These are phyloP conservation scores for Xylaria nigripes DNA, from an alignment of 495 filamentous ascomycete genomes.

Conservation along the genomic window DNA sequence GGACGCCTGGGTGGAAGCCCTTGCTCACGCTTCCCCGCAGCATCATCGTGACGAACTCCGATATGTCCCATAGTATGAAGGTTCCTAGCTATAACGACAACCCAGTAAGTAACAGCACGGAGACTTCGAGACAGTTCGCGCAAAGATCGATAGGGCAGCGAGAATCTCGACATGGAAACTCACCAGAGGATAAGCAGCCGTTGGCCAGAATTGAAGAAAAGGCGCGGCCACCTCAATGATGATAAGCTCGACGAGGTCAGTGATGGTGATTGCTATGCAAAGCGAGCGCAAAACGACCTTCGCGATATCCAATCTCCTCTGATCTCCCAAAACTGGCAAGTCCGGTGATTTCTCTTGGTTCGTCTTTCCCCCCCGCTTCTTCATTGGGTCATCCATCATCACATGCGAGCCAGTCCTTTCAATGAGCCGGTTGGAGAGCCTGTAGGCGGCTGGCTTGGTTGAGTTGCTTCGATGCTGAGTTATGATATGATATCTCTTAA, in stretches of 20 bases:
- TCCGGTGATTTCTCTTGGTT: background rate
- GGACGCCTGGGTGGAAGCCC: constrained; percentile 4
- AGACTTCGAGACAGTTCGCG: no score
- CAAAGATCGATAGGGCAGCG: no score
- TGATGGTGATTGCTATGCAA: background rate
- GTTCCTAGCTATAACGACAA: background rate
- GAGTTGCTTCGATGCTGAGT: no score
- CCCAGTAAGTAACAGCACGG: background rate
- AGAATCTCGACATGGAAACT: background rate
- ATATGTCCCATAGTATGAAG: constrained; percentile 4
- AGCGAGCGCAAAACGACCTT: constrained; percentile 7
- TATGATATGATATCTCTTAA: no score
- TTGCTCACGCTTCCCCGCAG: background rate
- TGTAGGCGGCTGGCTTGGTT: no score
- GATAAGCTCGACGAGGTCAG: background rate
- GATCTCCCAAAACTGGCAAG: background rate
- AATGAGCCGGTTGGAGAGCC: no score
- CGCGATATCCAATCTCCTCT: constrained; percentile 6
- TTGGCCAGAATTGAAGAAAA: background rate
- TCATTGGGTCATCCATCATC: background rate
- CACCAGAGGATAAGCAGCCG: constrained; percentile 1
- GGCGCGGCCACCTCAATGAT: background rate
- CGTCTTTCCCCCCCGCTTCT: background rate
- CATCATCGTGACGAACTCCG: constrained; percentile 3
- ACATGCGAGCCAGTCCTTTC: background rate